phyloP scores from a whole-genome alignment of 768 basidiomycete genomes.

The Thelephora ganbajun region DNA sequence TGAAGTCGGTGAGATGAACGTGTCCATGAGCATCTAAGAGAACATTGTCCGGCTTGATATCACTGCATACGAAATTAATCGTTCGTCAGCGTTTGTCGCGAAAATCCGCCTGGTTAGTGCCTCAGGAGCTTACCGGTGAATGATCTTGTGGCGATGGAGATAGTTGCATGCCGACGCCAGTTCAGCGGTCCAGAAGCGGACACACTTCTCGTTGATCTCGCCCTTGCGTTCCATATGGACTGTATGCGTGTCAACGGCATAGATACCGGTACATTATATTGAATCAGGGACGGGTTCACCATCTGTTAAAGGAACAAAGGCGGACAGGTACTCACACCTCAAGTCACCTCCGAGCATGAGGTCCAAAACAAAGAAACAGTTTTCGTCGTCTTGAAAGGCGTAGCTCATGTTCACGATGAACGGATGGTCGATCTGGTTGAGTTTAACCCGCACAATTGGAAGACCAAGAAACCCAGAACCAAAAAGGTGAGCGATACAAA shows the following conservation, averaged over 20 bases:
- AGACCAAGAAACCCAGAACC: background rate
- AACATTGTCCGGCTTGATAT: conserved; percentile 96
- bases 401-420: conserved; percentile 86
- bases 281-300: no score
- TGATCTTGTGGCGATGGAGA: conserved; percentile 82
- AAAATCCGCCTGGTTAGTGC: no score
- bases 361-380: conserved; percentile 96
- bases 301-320: conserved; percentile 4
- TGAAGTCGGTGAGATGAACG: conserved; percentile 96
- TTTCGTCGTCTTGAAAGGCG: conserved; percentile 94
- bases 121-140: conserved; percentile 65
- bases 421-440: conserved; percentile 68
- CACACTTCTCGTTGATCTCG: conserved; percentile 52
- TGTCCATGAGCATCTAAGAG: conserved; percentile 88
- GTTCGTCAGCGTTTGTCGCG: no score
- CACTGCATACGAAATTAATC: conserved; percentile 33
- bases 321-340: conserved; percentile 44
- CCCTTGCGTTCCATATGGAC: conserved; percentile 74
- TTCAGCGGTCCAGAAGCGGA: conserved; percentile 85
- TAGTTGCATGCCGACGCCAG: conserved; percentile 76
- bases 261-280: background rate
- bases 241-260: conserved; percentile 17
- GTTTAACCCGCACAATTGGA: background rate
- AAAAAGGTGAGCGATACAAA: background rate
- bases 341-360: conserved; percentile 94